Base-by-base conservation (phyloP, 163 green algal species). In the Prototheca wickerhamii region DNA sequence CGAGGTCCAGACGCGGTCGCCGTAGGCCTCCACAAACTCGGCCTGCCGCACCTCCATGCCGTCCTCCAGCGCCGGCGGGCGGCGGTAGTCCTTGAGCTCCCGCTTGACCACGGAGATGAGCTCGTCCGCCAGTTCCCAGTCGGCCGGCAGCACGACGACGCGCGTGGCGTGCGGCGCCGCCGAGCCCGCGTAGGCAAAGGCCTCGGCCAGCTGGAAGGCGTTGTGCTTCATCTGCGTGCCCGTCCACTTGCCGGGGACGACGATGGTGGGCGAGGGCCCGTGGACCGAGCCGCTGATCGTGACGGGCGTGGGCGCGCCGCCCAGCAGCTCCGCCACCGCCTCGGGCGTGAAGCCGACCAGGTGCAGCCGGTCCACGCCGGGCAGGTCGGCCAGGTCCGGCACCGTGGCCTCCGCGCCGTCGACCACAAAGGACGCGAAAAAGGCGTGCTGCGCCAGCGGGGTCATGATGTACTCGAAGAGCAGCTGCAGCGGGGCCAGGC, bases 401-500 rank as follows among this genome's bases (percentile, higher is more conserved):
- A 63, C 26, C 8, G 65, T 64, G 8, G 52, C 53, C 15, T 34
- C 37, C 56, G 63, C 43, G 0, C 52, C 58, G 56, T 31, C 35
- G 23, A 44, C 7, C 32, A 64, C 30, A 31, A 31, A 17, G 61
- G 33, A 51, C 10, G 51, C 56, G 15, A 61, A 67, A 56, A 43
- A 65, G 25, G 59, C 71, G 17, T 25, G 57, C 20, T 46, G 18
- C 1, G 44, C 33, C 43, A 77, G 65, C 2, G 71, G 71, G 30
- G 66, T 61, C 29, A 77, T 54, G 42, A 73, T 58, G 37, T 69
- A 68, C 25, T 77, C 63, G n/a, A 73, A 52, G 60, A 60, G 50
- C 4, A 60, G 60, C 3, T 63, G 60, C 5, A 64, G 58, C 0
- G 56, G 65, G 51, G 50, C 50, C 58, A 70, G 64, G 23, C 15